Base-by-base conservation (phyloP, 306 rosid species). In the Fragaria nilgerrensis region DNA sequence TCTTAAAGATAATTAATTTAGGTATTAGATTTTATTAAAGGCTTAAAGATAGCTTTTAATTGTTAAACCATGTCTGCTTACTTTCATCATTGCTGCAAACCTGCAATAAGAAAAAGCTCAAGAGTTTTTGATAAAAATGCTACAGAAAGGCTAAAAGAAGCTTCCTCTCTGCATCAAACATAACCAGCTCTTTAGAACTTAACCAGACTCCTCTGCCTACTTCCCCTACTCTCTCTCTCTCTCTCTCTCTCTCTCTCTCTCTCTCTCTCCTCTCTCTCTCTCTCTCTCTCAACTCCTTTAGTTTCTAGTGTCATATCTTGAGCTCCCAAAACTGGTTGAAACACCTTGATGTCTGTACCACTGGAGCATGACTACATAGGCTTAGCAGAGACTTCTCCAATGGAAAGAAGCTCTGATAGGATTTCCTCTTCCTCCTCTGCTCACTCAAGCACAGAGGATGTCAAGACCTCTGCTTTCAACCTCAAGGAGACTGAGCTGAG, bases 401-500 rank as follows among this genome's bases (percentile, higher is more conserved):
- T 89, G 95, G 92, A 85, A 48, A 86, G 83, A 87, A 82, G 68
- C 87, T 77, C 91, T 71, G 88, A 86, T 29, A 90, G 82, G 80
- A 78, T 85, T 61, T 76, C 90, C 9, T 79, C 88, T 58, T 86
- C 88, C 59, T 80, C 90, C 73, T 79, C 89, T 47, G 48, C 86
- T 13, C 81, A 70, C 59, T 79, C 86, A 19, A 62, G 81, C 39
- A 45, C 79, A 45, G 91, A 84, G 81, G 89, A 88, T 27, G 87
- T 74, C 70, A 87, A 85, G 71, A 23, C 85, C 59, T 81, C 83
- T 9, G 83, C 85, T 68, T 84, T 87, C 56, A 91, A 86, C 85
- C 85, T 92, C 79, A 94, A 88, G 84, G 93, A 94, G 82, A 94
- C 98, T 41, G 98, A 95, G 74, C 90, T 95, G 10, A 92, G 98